phyloP scores from a whole-genome alignment of 2,329 filamentous ascomycete genomes.

The Fusarium marasasianum region DNA sequence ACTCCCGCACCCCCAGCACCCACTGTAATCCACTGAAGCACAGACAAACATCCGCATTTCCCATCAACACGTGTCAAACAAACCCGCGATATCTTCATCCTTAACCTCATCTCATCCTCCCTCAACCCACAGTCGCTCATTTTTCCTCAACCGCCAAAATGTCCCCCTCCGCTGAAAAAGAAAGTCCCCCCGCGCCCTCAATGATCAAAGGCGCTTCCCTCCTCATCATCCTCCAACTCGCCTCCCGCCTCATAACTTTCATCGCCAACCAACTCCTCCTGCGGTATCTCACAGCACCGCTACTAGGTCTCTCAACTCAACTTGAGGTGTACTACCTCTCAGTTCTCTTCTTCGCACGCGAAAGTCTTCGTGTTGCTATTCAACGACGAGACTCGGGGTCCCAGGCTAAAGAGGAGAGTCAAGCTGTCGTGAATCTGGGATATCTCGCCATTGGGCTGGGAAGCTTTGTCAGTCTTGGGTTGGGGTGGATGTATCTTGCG shows the following conservation, averaged over 20 bases:
- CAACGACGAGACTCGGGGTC: conserved; percentile 70
- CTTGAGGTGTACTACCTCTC: conserved; percentile 93
- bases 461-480: conserved; percentile 66
- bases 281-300: conserved; percentile 83
- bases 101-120: not conserved
- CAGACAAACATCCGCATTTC: not conserved
- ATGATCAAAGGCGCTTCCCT: conserved; percentile 79
- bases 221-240: conserved; percentile 87
- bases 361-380: conserved; percentile 89
- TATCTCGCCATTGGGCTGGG: conserved; percentile 81
- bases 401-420: conserved; percentile 55
- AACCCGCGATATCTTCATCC: not conserved
- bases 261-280: conserved; percentile 90
- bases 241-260: conserved; percentile 90
- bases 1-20: not conserved
- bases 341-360: conserved; percentile 92
- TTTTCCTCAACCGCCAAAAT: not conserved
- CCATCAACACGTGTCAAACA: conserved; percentile 30
- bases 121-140: not conserved
- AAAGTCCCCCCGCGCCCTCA: conserved; percentile 30
- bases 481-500: conserved; percentile 75
- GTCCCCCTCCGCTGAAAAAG: not conserved
- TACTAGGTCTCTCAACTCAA: conserved; percentile 87
- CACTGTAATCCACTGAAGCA: conserved; percentile 18
- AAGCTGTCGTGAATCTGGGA: conserved; percentile 87